Percentiles rank a stretch among this genome's conserved stretches.
These are phyloP conservation scores for Capsicum rhomboideum DNA, from an alignment of 257 asterid species.

Conservation along the genomic window DNA sequence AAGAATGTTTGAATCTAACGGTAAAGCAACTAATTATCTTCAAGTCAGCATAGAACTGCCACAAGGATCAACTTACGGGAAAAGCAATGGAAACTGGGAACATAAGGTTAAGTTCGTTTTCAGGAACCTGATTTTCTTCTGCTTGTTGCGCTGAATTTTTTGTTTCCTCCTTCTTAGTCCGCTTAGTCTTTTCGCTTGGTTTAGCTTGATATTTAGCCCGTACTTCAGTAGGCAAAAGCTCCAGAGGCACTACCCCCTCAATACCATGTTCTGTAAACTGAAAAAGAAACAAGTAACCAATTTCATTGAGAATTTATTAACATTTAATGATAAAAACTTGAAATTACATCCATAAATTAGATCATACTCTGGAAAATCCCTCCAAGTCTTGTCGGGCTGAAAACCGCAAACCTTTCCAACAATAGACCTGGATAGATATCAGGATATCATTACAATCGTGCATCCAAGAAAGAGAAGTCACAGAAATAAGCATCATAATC, in stretches of 20 bases:
- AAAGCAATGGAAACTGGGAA: neutral
- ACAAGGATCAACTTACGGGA: neutral
- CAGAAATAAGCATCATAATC: neutral
- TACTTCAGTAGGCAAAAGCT: slow-evolving; percentile 64
- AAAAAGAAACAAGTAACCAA: slow-evolving; percentile 1
- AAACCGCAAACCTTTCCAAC: slow-evolving; percentile 98
- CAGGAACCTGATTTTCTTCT: slow-evolving; percentile 72
- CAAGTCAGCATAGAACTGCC: neutral
- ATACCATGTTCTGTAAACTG: slow-evolving; percentile 96
- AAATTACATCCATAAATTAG: slow-evolving; percentile 1
- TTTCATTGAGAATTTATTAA: neutral
- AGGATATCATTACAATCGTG: neutral
- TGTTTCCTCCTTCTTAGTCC: slow-evolving; percentile 79
- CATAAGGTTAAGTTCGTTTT: neutral
- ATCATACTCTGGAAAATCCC: slow-evolving; percentile 82
- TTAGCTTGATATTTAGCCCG: slow-evolving; percentile 83
- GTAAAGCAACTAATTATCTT: neutral
- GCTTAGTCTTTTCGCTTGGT: slow-evolving; percentile 71
- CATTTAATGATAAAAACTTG: neutral
- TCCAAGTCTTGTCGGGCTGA: slow-evolving; percentile 98
- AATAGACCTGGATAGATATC: slow-evolving; percentile 58
- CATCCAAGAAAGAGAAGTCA: neutral
- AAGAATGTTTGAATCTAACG: neutral
- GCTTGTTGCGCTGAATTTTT: slow-evolving; percentile 48
- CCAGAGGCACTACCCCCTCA: slow-evolving; percentile 95